phyloP scores from a whole-genome alignment of 352 stramenopile genomes.

The Globisporangium barbulae region DNA sequence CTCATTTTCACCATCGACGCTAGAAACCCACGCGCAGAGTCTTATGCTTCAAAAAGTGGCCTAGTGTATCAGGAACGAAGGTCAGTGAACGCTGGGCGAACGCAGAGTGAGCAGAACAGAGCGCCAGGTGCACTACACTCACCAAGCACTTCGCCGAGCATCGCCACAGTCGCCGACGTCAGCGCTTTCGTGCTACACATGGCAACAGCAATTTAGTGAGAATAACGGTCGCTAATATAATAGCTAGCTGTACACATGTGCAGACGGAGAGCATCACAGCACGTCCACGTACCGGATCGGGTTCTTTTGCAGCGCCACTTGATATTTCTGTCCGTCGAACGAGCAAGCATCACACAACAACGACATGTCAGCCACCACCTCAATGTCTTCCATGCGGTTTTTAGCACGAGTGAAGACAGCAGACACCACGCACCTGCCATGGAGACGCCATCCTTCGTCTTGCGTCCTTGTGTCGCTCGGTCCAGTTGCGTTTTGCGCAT shows the following conservation, averaged over 20 bases:
- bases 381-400: neutral
- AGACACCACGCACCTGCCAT: constrained; percentile 29
- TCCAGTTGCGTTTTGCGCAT: neutral
- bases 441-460: constrained; percentile 23
- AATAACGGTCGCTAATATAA: neutral
- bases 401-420: neutral
- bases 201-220: neutral
- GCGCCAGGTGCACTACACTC: constrained; percentile 10
- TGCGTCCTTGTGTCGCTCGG: neutral
- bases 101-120: neutral
- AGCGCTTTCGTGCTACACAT: constrained; percentile 54
- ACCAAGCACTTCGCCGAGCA: constrained; percentile 69
- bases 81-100: neutral
- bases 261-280: neutral
- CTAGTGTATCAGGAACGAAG: constrained; percentile 18
- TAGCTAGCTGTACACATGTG: neutral
- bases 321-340: constrained; percentile 42
- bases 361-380: neutral
- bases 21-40: constrained; percentile 39
- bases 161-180: constrained; percentile 58
- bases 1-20: neutral
- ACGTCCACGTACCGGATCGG: constrained; percentile 37
- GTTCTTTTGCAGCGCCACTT: constrained; percentile 45
- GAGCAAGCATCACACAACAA: neutral
- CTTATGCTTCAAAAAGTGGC: constrained; percentile 67